Conservation (phyloP, 2,329 filamentous ascomycete species). For the Thielaviopsis euricoi region DNA sequence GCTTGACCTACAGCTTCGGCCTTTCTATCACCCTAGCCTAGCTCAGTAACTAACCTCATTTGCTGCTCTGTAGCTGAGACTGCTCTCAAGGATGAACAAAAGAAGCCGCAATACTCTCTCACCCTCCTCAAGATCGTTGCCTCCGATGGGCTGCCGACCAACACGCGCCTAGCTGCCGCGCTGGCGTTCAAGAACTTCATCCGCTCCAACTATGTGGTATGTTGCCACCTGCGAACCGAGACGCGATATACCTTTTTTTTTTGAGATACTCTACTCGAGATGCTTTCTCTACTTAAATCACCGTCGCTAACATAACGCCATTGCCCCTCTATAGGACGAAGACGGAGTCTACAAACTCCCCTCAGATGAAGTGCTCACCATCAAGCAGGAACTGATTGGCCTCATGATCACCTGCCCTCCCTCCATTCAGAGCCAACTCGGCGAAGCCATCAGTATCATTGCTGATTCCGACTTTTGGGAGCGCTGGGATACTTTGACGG, state of each 20-base stretch:
- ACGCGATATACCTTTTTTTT: not conserved
- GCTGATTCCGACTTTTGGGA: conserved; percentile 96
- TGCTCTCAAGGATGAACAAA: conserved; percentile 61
- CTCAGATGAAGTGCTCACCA: conserved; percentile 64
- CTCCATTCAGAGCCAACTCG: conserved; percentile 80
- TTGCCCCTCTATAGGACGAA: conserved; percentile 44
- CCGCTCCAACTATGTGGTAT: conserved; percentile 73
- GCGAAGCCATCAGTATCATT: conserved; percentile 92
- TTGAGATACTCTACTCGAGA: too few species aligned
- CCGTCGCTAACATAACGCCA: not conserved
- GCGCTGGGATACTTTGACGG: conserved; percentile 85
- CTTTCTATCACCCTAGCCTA: not conserved
- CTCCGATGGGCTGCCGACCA: conserved; percentile 51
- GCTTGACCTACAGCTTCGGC: not conserved
- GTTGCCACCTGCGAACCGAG: conserved; percentile 17
- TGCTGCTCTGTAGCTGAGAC: conserved; percentile 52
- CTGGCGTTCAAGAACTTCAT: conserved; percentile 99
- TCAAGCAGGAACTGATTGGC: conserved; percentile 90
- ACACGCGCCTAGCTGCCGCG: conserved; percentile 72
- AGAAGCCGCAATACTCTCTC: conserved; percentile 75
- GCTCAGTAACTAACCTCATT: conserved; percentile 17
- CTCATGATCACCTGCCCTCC: conserved; percentile 88
- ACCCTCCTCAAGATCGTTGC: conserved; percentile 81
- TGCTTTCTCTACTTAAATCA: not conserved
- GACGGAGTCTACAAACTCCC: conserved; percentile 86